Evolutionary conservation across 2,329 filamentous ascomycete species (phyloP), one percentile per base, ranked within the genome.

Genomic region (Ophiostoma ips): DNA sequence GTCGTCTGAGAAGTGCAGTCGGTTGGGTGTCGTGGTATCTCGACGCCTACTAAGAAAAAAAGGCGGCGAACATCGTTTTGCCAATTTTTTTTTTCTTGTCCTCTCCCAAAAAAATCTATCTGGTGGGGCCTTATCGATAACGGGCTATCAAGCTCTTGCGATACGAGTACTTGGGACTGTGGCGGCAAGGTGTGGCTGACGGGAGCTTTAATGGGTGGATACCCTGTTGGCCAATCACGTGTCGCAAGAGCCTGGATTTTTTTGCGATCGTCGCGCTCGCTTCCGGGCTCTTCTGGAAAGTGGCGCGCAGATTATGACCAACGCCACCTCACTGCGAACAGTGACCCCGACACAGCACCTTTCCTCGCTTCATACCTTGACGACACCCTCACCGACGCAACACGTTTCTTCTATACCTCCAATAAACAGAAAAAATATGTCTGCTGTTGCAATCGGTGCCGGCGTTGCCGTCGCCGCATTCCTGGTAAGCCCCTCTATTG

Each of bases 391-490:
- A 24, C 28, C 24, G 16, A 31, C 15, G 8, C 31, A 30, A 15
- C 3, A 13, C n/a, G 15, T 18, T 28, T 7, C 30, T 19, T 53
- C 21, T 18, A 28, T 34, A 15, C 33, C n/a, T 8, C 24, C 28
- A 48, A 13, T 11, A n/a, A n/a, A n/a, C n/a, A 6, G 5, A 13
- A 28, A 36, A 13, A 33, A 83, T 83, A 79, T 70, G 38, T 77
- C 79, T 50, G 67, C 73, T 53, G 62, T 81, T 54, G 69, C 73
- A 43, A 73, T 81, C 55, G 79, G 77, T 38, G 65, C 73, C 37
- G 79, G 79, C 52, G 70, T 81, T 52, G 79, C 78, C 51, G 76
- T 76, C 34, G 76, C 77, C n/a, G 79, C 79, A 50, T 83, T 81
- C 63, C 71, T 82, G 59, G 79, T 81, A 61, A 34, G 55, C 33